Evolutionary conservation across 2,329 filamentous ascomycete genomes (phyloP).

Genomic region (Alternaria infectoria): DNA sequence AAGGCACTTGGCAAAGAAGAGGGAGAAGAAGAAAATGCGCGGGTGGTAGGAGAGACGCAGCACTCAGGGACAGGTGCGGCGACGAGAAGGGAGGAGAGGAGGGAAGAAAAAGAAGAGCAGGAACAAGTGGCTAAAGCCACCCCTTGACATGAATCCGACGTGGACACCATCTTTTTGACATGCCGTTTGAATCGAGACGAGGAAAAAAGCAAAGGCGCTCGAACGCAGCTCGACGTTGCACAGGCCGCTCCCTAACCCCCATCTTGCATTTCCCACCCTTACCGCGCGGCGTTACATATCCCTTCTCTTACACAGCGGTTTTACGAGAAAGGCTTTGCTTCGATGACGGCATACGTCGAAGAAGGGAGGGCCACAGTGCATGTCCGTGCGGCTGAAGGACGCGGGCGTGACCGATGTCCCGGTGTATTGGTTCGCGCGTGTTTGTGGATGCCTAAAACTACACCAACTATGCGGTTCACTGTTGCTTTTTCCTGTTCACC

Average conservation of each 20-base stretch:
- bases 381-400: constrained; percentile 3
- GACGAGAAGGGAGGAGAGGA: neutral
- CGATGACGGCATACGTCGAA: constrained; percentile 5
- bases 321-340: constrained; percentile 5
- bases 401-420: constrained; percentile 8
- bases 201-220: constrained; percentile 18
- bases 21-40: neutral
- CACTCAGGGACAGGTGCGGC: neutral
- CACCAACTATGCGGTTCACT: constrained; percentile 1
- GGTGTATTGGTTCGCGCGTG: constrained; percentile 1
- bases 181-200: constrained; percentile 8
- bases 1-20: neutral
- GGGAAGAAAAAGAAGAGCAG: neutral
- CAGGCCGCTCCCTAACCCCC: constrained; percentile 8
- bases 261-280: constrained; percentile 15
- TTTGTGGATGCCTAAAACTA: neutral
- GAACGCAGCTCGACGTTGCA: constrained; percentile 19
- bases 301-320: constrained; percentile 13
- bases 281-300: constrained; percentile 12
- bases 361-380: neutral
- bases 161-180: constrained; percentile 7
- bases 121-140: neutral
- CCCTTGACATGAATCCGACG: constrained; percentile 5
- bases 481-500: neutral
- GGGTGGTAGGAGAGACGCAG: neutral